Base-by-base conservation (phyloP, 2,329 filamentous ascomycete genomes). In the Rutstroemia sp. region DNA sequence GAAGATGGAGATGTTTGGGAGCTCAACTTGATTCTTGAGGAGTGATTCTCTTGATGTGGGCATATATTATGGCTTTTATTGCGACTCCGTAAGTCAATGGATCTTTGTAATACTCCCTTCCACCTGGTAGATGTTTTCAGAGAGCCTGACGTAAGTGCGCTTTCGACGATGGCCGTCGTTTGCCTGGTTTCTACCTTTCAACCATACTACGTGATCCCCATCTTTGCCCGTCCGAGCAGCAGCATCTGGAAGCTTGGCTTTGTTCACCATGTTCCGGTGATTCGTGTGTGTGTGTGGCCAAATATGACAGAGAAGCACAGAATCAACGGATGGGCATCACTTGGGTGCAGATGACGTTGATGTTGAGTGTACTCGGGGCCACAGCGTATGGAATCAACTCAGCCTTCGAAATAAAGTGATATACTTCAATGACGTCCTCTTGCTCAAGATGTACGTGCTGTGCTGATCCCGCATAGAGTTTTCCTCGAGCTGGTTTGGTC, bases 1-100 rank as follows among this genome's bases (percentile, higher is more conserved):
- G 7, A 62, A 69, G 5, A 72, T 79, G 14, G 75, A 75, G 39
- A 70, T 70, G 10, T 73, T 78, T 57, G 80, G 80, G 80, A 5
- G 80, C 83, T 58, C 77, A 80, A 62, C 69, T 84, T 27, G 83
- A 86, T 64, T 82, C 84, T 61, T 74, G 82, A 45, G 81, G 82
- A 7, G 80, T 86, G 45, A 74, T 86, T 2, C 71, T 80, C 6
- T 67, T 86, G 57, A 85, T 85, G 69, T 86, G 81, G 79, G 78
- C 1, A 70, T 84, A n/a, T 80, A 79, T 63, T 81, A 81, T 64
- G 74, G 72, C 16, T 53, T 57, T 39, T 57, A 3, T 81, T 83
- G 48, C 47, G 48, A 58, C 27, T 40, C 48, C 16, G 45, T 48
- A 47, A 47, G 21, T 7, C 40, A 51, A 5, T 25, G 48, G 23